phyloP scores from a whole-genome alignment of 257 asterid species.

The Capsicum baccatum region DNA sequence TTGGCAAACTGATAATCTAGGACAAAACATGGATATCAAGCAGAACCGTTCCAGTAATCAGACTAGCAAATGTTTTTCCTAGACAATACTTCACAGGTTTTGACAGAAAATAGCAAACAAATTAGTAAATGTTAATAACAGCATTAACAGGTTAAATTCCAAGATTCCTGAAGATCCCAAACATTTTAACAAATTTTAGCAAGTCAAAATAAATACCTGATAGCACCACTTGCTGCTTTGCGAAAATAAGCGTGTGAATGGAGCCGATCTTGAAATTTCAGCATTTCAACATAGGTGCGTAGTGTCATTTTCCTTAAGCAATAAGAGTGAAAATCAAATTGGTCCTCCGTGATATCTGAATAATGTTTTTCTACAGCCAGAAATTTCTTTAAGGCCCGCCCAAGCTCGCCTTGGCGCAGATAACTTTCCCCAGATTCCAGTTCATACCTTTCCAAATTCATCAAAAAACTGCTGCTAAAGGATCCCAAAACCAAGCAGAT shows the following conservation, averaged over 20 bases:
- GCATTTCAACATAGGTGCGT: constrained; percentile 88
- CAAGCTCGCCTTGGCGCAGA: constrained; percentile 93
- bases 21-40: constrained; percentile 7
- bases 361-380: constrained; percentile 98
- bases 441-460: constrained; percentile 70
- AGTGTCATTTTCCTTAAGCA: constrained; percentile 98
- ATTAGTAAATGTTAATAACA: not conserved
- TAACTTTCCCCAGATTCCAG: constrained; percentile 95
- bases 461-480: constrained; percentile 29
- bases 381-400: constrained; percentile 96
- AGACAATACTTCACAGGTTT: not conserved
- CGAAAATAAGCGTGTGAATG: constrained; percentile 91
- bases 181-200: not conserved
- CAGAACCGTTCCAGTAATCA: not conserved
- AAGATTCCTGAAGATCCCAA: constrained; percentile 25
- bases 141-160: not conserved
- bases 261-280: constrained; percentile 90
- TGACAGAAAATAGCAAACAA: not conserved
- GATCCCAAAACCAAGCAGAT: constrained; percentile 22
- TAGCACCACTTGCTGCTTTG: constrained; percentile 91
- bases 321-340: constrained; percentile 96
- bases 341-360: constrained; percentile 94
- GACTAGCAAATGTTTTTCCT: constrained; percentile 5
- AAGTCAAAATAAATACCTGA: constrained; percentile 55
- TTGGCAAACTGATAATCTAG: not conserved